A percentile compares a stretch with the other conserved stretches of the same genome.
Evolutionary conservation across 2,329 filamentous ascomycete genomes (phyloP).

Genomic region (Zasmidium cellare): DNA sequence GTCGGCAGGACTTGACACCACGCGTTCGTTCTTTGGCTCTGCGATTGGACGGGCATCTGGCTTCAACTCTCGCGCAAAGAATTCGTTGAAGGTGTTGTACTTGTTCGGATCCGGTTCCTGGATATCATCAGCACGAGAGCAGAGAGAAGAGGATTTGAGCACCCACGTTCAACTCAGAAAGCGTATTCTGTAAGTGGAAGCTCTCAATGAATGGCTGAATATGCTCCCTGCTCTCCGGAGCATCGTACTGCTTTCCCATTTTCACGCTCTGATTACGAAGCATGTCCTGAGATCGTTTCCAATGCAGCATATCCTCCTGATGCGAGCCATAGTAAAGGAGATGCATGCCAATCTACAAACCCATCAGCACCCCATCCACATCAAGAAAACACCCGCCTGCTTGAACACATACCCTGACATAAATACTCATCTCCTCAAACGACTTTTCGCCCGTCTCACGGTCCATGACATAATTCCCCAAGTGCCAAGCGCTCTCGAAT

Average conservation of each 20-base stretch:
- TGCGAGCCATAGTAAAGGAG: slow-evolving; percentile 44
- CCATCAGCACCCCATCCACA: background rate
- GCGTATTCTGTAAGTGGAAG: slow-evolving; percentile 35
- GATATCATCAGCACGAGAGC: background rate
- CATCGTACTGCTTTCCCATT: slow-evolving; percentile 45
- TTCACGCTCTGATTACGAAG: slow-evolving; percentile 41
- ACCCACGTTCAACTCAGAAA: slow-evolving; percentile 35
- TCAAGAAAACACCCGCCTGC: background rate
- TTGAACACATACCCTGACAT: slow-evolving; percentile 33
- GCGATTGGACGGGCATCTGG: slow-evolving; percentile 38
- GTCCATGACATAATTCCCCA: slow-evolving; percentile 48
- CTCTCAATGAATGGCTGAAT: slow-evolving; percentile 44
- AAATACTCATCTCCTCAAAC: slow-evolving; percentile 46
- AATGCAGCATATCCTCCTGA: slow-evolving; percentile 41
- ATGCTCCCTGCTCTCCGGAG: slow-evolving; percentile 37
- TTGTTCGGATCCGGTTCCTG: slow-evolving; percentile 38
- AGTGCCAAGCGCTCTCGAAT: slow-evolving; percentile 39
- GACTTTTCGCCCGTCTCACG: slow-evolving; percentile 40
- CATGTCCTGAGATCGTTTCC: slow-evolving; percentile 34
- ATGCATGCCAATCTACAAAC: slow-evolving; percentile 41
- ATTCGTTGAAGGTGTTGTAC: slow-evolving; percentile 46
- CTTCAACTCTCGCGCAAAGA: slow-evolving; percentile 43
- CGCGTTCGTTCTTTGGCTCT: slow-evolving; percentile 35
- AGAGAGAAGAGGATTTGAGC: background rate
- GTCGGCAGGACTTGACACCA: slow-evolving; percentile 39